Evolutionary conservation across 345 rosid genomes (phyloP), one percentile per base, ranked within the genome.

Genomic region (Microthlaspi erraticum): DNA sequence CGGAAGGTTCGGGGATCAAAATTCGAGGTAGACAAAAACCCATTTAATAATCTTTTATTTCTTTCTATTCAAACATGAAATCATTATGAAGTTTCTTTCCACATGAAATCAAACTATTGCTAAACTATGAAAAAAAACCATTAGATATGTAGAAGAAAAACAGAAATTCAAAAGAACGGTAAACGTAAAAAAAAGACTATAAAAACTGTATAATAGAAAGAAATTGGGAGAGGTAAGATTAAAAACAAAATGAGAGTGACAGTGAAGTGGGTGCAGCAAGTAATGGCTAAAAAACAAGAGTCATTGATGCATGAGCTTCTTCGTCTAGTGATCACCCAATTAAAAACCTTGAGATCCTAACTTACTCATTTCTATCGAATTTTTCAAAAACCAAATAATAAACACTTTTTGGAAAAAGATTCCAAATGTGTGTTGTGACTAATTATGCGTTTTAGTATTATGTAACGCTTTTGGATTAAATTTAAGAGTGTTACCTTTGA

Each of bases 401-500:
- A 57, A 49, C 54, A 50, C 20, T 16, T 46, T 12, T 5, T 4
- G 3, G 3, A 13, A 32, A 75, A 48, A 62, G 79, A 75, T 60
- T 68, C 70, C 52, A 44, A 46, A 56, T 69, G 49, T 51, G 51
- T 41, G n/a, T 2, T 17, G 16, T 55, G 0, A n/a, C 26, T 44
- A 51, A 23, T 33, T 45, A 65, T 31, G 10, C 19, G 5, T 37
- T 26, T 2, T 26, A 26, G 29, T 2, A 17, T 8, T 51, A 63
- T 45, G 64, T 55, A 55, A 34, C 57, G 46, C 9, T 59, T 41
- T 17, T 4, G 1, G 32, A 38, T 16, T 1, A 3, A 23, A 2
- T 2, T 26, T 2, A 38, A 66, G 10, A 29, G 39, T 57, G 39
- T 57, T 78, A 95, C 99, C 98, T 87, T 90, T 11, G 97, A 88